phyloP scores from a whole-genome alignment of 83 land plant genomes.

The Thuja plicata region DNA sequence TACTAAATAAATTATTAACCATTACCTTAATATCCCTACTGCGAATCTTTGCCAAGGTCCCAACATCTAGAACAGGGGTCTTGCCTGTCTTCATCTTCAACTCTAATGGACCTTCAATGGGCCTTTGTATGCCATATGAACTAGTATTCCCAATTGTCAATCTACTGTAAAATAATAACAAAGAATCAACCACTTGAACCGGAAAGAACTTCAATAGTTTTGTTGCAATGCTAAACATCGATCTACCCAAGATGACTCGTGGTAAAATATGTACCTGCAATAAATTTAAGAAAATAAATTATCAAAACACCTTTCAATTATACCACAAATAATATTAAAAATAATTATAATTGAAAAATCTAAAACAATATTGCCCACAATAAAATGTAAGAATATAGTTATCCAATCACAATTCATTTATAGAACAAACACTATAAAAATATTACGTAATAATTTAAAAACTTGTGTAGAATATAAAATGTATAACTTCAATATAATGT shows the following conservation, averaged over 20 bases:
- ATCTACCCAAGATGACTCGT: conserved; percentile 55
- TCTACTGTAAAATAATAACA: conserved; percentile 36
- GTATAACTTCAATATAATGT: no score
- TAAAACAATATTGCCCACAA: no score
- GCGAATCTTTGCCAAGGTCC: conserved; percentile 61
- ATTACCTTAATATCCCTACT: conserved; percentile 65
- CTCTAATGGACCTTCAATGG: conserved; percentile 55
- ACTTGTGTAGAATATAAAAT: no score
- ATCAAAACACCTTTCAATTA: no score
- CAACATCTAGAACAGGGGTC: conserved; percentile 74
- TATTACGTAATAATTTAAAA: no score
- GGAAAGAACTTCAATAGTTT: conserved; percentile 50
- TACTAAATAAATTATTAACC: neutral
- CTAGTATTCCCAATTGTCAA: conserved; percentile 38
- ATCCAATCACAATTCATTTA: no score
- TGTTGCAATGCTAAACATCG: conserved; percentile 49
- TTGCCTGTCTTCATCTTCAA: conserved; percentile 61
- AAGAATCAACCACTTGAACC: conserved; percentile 46
- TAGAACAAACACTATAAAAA: no score
- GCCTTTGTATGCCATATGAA: conserved; percentile 52
- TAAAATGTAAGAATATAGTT: no score
- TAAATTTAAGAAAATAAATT: no score
- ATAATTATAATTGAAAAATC: no score
- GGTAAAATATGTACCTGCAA: conserved; percentile 68
- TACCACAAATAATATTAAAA: no score